phyloP scores from a whole-genome alignment of 768 basidiomycete species.

The Coprinellus micaceus region DNA sequence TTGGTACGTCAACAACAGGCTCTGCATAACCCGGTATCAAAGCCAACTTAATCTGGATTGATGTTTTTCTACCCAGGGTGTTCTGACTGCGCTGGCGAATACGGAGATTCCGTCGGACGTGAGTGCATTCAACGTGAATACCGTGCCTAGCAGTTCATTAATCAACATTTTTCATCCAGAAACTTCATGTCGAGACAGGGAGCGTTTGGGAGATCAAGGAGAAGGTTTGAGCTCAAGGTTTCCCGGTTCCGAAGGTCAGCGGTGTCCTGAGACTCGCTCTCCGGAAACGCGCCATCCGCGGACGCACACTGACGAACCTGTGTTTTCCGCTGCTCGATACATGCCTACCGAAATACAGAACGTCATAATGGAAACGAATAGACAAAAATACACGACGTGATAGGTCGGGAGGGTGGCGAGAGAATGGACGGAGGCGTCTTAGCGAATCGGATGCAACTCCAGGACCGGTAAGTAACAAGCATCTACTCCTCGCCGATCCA shows the following conservation, averaged over 20 bases:
- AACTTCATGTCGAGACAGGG: conserved; percentile 48
- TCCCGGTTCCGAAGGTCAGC: background rate
- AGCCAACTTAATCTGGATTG: background rate
- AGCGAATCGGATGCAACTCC: background rate
- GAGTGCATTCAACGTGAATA: conserved; percentile 23
- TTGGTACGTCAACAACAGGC: conserved; percentile 29
- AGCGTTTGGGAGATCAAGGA: conserved; percentile 52
- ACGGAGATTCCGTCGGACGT: conserved; percentile 50
- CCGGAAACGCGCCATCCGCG: background rate
- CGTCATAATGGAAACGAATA: no score
- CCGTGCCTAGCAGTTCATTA: background rate
- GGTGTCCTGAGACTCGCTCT: no score
- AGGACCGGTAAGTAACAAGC: background rate
- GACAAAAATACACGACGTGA: no score
- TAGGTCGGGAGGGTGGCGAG: no score
- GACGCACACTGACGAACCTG: background rate
- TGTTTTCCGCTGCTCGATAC: no score
- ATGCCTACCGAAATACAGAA: no score
- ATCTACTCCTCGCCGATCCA: conserved; percentile 22
- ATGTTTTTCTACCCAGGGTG: conserved; percentile 31
- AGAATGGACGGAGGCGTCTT: no score
- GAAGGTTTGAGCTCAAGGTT: conserved; percentile 13
- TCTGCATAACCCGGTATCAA: conserved; percentile 6
- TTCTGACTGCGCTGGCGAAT: conserved; percentile 53
- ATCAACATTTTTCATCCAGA: conserved; percentile 27